Percentiles rank a stretch among this genome's conserved stretches.
Conservation (phyloP, 257 asterid species). For the Penstemon barbatus region DNA sequence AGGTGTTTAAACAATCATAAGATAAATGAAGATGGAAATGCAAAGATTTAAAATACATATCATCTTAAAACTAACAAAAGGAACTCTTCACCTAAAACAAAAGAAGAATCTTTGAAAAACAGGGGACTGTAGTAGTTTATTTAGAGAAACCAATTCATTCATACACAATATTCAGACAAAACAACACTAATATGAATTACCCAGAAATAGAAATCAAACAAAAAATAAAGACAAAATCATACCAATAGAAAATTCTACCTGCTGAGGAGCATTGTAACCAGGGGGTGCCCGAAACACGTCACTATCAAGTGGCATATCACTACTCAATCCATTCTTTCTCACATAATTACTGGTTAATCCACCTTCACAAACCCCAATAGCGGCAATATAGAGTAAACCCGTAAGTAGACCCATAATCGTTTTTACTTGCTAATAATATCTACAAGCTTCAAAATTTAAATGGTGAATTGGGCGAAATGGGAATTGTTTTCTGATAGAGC, state of each 20-base stretch:
- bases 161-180: too few relatives aligned
- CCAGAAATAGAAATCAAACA: neutral
- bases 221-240: neutral
- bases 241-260: conserved; percentile 30
- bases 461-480: neutral
- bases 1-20: too few relatives aligned
- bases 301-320: conserved; percentile 65
- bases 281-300: conserved; percentile 58
- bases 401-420: conserved; percentile 20
- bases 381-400: conserved; percentile 25
- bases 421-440: too few relatives aligned
- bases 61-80: neutral
- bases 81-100: neutral
- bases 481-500: neutral
- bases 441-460: neutral
- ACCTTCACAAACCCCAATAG: conserved; percentile 31
- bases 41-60: too few relatives aligned
- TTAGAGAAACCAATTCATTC: neutral
- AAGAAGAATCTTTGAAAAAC: neutral
- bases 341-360: conserved; percentile 48
- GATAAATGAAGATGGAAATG: too few relatives aligned
- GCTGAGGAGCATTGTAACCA: conserved; percentile 69
- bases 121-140: neutral
- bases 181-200: too few relatives aligned
- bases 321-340: conserved; percentile 35